Percentiles rank a stretch among this genome's conserved stretches.
Conservation (phyloP, 345 rosid species). For the Eutrema yunnanense region DNA sequence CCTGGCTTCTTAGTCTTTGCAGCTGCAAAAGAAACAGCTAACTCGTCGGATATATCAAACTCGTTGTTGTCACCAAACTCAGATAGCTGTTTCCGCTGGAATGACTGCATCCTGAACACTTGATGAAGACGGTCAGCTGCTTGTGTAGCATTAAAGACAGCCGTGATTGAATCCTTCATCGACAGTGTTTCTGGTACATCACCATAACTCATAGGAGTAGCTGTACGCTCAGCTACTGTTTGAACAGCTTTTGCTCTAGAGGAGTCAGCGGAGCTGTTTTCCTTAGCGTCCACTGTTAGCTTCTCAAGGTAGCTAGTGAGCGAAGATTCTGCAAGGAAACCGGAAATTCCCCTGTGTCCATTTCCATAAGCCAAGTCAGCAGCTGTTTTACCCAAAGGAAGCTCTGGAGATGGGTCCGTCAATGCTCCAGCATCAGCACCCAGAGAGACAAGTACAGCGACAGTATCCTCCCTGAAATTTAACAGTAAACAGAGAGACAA, state of each 20-base stretch:
- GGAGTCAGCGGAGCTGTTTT: slow-evolving; percentile 33
- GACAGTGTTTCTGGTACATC: slow-evolving; percentile 62
- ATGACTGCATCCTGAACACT: slow-evolving; percentile 79
- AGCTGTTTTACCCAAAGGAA: slow-evolving; percentile 69
- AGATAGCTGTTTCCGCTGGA: slow-evolving; percentile 57
- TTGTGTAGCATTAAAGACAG: slow-evolving; percentile 83
- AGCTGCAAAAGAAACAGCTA: slow-evolving; percentile 51
- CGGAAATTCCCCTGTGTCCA: slow-evolving; percentile 92
- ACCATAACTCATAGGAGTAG: slow-evolving; percentile 47
- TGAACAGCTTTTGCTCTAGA: slow-evolving; percentile 45
- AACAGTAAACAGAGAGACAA: slow-evolving; percentile 1
- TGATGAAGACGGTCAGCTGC: slow-evolving; percentile 83
- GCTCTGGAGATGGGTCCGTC: slow-evolving; percentile 80
- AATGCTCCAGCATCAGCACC: slow-evolving; percentile 69
- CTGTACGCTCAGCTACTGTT: slow-evolving; percentile 54
- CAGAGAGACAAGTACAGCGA: slow-evolving; percentile 57
- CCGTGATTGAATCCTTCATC: slow-evolving; percentile 77
- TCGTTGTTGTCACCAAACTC: slow-evolving; percentile 36
- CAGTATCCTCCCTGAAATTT: slow-evolving; percentile 70
- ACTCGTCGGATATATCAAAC: slow-evolving; percentile 47
- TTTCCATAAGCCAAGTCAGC: slow-evolving; percentile 86
- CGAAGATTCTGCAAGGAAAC: slow-evolving; percentile 82
- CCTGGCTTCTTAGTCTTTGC: slow-evolving; percentile 40
- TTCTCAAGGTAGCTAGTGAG: slow-evolving; percentile 62
- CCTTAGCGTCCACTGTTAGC: slow-evolving; percentile 56